Percentiles rank a stretch among this genome's conserved stretches.
Conservation (phyloP, 2,329 filamentous ascomycete species). For the Hypoxylon sp. region DNA sequence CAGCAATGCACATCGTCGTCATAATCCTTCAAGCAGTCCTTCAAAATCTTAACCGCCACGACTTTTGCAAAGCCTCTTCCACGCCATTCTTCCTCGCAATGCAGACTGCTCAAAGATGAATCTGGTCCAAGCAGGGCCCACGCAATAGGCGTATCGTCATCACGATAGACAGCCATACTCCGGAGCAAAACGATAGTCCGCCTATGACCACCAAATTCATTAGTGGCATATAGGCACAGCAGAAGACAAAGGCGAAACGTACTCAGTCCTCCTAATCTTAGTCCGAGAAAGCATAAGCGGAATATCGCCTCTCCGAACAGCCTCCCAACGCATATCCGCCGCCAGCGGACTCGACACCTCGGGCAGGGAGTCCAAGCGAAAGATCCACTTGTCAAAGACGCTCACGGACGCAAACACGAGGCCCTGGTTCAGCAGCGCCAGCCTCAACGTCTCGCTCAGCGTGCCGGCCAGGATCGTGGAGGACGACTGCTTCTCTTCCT, state of each 20-base stretch:
- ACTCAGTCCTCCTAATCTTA: conserved; percentile 63
- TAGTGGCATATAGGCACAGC: too few relatives aligned
- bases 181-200: conserved; percentile 56
- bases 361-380: conserved; percentile 58
- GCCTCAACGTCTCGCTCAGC: conserved; percentile 50
- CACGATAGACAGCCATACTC: conserved; percentile 56
- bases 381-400: conserved; percentile 66
- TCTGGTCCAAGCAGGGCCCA: conserved; percentile 73
- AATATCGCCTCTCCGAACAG: conserved; percentile 61
- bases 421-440: conserved; percentile 44
- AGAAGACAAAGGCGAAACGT: conserved; percentile 40
- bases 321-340: conserved; percentile 63
- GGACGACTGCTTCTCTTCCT: conserved; percentile 34
- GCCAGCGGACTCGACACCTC: conserved; percentile 30
- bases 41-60: conserved; percentile 66
- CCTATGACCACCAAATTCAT: too few relatives aligned
- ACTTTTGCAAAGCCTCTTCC: conserved; percentile 70
- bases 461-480: conserved; percentile 52
- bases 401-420: conserved; percentile 43
- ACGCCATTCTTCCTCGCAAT: conserved; percentile 68
- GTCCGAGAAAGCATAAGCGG: conserved; percentile 63
- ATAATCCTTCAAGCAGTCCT: conserved; percentile 56
- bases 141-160: conserved; percentile 61
- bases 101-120: conserved; percentile 67
- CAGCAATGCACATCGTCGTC: conserved; percentile 62